Evolutionary conservation across 179 eudicot species (phyloP).

Genomic region (Kewa caespitosa): DNA sequence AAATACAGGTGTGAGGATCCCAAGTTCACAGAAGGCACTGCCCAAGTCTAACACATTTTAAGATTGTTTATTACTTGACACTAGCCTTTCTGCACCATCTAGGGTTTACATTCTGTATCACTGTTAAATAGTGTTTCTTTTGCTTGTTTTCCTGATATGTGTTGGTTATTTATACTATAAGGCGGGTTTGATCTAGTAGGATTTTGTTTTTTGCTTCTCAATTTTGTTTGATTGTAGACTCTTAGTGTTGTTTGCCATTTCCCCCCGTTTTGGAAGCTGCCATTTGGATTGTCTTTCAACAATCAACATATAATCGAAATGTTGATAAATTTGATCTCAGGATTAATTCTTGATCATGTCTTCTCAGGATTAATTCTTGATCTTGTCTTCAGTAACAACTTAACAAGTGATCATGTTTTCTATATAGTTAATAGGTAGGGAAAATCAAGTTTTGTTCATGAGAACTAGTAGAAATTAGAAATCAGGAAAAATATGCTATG

Average conservation of each 20-base stretch:
- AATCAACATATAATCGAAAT: background rate
- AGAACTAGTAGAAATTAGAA: too few relatives aligned
- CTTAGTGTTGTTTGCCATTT: background rate
- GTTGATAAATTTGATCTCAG: background rate
- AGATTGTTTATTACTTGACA: background rate
- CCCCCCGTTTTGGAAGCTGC: background rate
- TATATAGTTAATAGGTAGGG: too few relatives aligned
- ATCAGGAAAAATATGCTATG: too few relatives aligned
- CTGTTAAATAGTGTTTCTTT: slow-evolving; percentile 9
- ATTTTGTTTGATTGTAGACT: slow-evolving; percentile 6
- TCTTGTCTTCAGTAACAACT: too few relatives aligned
- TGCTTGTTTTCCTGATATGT: slow-evolving; percentile 7
- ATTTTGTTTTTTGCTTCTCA: background rate
- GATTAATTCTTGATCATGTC: too few relatives aligned
- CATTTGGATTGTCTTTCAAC: background rate
- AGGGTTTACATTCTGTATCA: slow-evolving; percentile 15
- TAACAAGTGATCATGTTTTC: too few relatives aligned
- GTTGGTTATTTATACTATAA: slow-evolving; percentile 17
- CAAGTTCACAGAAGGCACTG: slow-evolving; percentile 91
- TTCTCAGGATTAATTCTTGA: too few relatives aligned
- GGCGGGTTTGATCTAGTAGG: slow-evolving; percentile 12
- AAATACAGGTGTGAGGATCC: slow-evolving; percentile 95
- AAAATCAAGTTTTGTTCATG: too few relatives aligned
- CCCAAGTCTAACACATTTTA: slow-evolving; percentile 54
- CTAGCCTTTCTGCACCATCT: background rate